Evolutionary conservation across 352 stramenopile species (phyloP).

Genomic region (Pythium rishiriense): DNA sequence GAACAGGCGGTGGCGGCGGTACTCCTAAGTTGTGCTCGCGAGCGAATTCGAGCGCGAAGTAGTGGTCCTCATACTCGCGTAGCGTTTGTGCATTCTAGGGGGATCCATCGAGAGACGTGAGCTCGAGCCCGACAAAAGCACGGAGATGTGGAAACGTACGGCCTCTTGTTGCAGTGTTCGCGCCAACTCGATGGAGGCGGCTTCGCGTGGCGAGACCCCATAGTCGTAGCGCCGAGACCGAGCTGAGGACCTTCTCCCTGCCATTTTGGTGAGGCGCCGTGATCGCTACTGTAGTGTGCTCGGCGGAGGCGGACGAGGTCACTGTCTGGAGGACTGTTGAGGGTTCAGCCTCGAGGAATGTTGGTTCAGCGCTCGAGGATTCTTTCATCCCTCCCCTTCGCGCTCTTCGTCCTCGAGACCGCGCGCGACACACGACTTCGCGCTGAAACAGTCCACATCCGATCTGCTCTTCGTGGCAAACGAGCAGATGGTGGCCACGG

Average conservation of each 20-base stretch:
- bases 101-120: neutral
- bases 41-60: constrained; percentile 18
- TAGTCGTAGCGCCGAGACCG: neutral
- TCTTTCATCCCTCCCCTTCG: too few relatives aligned
- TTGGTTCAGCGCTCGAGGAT: too few relatives aligned
- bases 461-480: too few relatives aligned
- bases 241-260: neutral
- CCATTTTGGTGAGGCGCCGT: neutral
- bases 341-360: too few relatives aligned
- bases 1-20: neutral
- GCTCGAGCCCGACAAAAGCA: too few relatives aligned
- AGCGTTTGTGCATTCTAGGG: constrained; percentile 60
- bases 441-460: too few relatives aligned
- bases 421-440: too few relatives aligned
- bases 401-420: too few relatives aligned
- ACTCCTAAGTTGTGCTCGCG: constrained; percentile 9
- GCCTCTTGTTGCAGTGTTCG: constrained; percentile 69
- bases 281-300: too few relatives aligned
- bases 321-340: too few relatives aligned
- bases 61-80: constrained; percentile 46
- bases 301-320: too few relatives aligned
- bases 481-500: too few relatives aligned
- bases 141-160: constrained; percentile 34
- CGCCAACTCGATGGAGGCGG: constrained; percentile 55
- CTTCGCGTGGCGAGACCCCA: constrained; percentile 25